These are phyloP conservation scores for Gossypium raimondii DNA, from an alignment of 345 rosid genomes.

Conservation along the genomic window DNA sequence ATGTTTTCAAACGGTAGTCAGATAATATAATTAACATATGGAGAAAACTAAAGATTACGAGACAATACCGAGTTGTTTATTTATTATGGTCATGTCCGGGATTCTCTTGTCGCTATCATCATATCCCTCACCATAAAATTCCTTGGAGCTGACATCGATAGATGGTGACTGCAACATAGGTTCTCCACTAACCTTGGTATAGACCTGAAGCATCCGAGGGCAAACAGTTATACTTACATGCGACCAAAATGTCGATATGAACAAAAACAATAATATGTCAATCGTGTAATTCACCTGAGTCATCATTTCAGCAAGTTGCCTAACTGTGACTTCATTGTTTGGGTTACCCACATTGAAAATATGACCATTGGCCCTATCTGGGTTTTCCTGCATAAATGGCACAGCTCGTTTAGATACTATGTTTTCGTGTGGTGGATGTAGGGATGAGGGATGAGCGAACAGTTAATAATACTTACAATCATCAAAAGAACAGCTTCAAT, in stretches of 20 bases:
- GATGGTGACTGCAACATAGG: slow-evolving; percentile 59
- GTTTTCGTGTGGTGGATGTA: neutral
- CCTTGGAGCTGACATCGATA: slow-evolving; percentile 79
- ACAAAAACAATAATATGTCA: neutral
- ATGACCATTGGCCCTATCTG: slow-evolving; percentile 84
- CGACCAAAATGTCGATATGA: neutral
- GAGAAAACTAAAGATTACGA: neutral
- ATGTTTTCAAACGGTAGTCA: neutral
- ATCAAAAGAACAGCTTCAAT: slow-evolving; percentile 88
- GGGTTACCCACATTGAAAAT: slow-evolving; percentile 98
- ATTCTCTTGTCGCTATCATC: slow-evolving; percentile 98
- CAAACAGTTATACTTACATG: neutral
- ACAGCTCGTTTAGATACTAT: neutral
- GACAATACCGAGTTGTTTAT: slow-evolving; percentile 69
- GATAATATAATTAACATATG: neutral
- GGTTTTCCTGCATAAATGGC: slow-evolving; percentile 64
- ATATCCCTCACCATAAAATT: slow-evolving; percentile 87
- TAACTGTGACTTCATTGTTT: slow-evolving; percentile 89
- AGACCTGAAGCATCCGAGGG: slow-evolving; percentile 44
- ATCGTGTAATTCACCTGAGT: slow-evolving; percentile 46
- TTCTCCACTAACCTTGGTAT: slow-evolving; percentile 69
- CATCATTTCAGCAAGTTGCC: slow-evolving; percentile 99
- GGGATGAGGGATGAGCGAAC: neutral
- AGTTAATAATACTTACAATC: slow-evolving; percentile 53
- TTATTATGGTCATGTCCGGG: slow-evolving; percentile 96